Percentiles rank a stretch among this genome's conserved stretches.
These are phyloP conservation scores for Ichthyophthirius multifiliis DNA, from an alignment of 169 alveolate genomes.

Conservation along the genomic window DNA sequence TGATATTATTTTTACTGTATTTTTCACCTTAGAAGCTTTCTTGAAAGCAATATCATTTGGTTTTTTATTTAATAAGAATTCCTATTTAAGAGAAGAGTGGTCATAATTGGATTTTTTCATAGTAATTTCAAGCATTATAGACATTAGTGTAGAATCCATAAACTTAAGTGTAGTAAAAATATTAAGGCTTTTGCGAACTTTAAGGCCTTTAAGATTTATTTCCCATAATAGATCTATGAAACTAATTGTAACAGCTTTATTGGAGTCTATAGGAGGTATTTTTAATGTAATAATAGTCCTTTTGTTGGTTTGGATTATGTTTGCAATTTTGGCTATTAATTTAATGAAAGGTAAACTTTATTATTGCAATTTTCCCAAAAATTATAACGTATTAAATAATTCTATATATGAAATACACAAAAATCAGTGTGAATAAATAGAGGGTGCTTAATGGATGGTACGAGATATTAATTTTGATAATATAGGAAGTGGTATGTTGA, in stretches of 20 bases:
- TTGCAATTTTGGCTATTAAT: slow-evolving; percentile 32
- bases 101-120: slow-evolving; percentile 62
- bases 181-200: slow-evolving; percentile 77
- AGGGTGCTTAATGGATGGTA: slow-evolving; percentile 41
- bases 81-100: slow-evolving; percentile 81
- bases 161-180: slow-evolving; percentile 45
- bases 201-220: slow-evolving; percentile 87
- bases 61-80: slow-evolving; percentile 48
- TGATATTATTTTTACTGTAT: slow-evolving; percentile 55
- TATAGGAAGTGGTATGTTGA: slow-evolving; percentile 63
- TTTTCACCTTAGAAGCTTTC: slow-evolving; percentile 60
- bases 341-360: slow-evolving; percentile 17
- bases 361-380: slow-evolving; percentile 15
- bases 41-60: slow-evolving; percentile 73
- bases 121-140: slow-evolving; percentile 62
- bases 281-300: slow-evolving; percentile 74
- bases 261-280: slow-evolving; percentile 76
- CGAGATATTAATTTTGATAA: slow-evolving; percentile 68
- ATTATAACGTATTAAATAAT: not conserved
- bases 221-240: slow-evolving; percentile 81
- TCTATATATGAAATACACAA: not conserved
- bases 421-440: not conserved
- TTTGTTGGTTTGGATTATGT: slow-evolving; percentile 56
- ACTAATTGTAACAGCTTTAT: slow-evolving; percentile 67
- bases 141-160: not conserved